Conservation (phyloP, 192 early-diverging fungal species). For the Neocallimastix lanati region DNA sequence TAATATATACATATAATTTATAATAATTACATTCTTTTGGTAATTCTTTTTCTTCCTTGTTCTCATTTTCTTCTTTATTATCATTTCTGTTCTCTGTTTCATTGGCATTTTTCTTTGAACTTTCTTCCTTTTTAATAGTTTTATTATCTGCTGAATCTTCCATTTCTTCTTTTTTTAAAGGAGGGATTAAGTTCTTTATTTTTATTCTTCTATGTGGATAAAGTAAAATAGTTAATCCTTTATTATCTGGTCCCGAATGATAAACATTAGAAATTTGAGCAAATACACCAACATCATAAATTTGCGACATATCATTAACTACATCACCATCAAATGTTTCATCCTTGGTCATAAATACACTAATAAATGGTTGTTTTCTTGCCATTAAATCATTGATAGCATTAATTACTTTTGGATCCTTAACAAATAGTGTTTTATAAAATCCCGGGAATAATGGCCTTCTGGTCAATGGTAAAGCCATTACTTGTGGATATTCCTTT, state of each 20-base stretch:
- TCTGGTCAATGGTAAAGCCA: slow-evolving; percentile 81
- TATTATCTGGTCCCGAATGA: slow-evolving; percentile 33
- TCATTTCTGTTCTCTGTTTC: slow-evolving; percentile 4
- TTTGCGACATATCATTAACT: slow-evolving; percentile 52
- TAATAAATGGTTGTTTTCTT: slow-evolving; percentile 89
- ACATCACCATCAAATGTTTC: slow-evolving; percentile 73
- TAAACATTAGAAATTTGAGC: slow-evolving; percentile 91
- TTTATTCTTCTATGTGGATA: slow-evolving; percentile 87
- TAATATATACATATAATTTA: too few species aligned
- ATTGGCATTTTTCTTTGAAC: neutral
- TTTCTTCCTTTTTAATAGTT: neutral
- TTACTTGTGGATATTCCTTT: slow-evolving; percentile 78
- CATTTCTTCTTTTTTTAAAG: neutral
- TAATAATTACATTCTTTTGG: slow-evolving; percentile 14
- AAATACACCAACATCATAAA: slow-evolving; percentile 86
- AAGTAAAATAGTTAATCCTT: slow-evolving; percentile 71
- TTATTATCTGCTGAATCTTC: slow-evolving; percentile 1
- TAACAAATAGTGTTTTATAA: slow-evolving; percentile 94
- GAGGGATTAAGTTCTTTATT: slow-evolving; percentile 46
- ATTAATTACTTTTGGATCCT: slow-evolving; percentile 76
- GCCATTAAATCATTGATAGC: slow-evolving; percentile 83
- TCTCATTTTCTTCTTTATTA: slow-evolving; percentile 3
- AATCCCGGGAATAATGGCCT: slow-evolving; percentile 92
- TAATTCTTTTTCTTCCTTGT: slow-evolving; percentile 1
- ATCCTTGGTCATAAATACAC: slow-evolving; percentile 83